Evolutionary conservation across 768 basidiomycete genomes (phyloP).

Genomic region (Boletus rubescentipes): DNA sequence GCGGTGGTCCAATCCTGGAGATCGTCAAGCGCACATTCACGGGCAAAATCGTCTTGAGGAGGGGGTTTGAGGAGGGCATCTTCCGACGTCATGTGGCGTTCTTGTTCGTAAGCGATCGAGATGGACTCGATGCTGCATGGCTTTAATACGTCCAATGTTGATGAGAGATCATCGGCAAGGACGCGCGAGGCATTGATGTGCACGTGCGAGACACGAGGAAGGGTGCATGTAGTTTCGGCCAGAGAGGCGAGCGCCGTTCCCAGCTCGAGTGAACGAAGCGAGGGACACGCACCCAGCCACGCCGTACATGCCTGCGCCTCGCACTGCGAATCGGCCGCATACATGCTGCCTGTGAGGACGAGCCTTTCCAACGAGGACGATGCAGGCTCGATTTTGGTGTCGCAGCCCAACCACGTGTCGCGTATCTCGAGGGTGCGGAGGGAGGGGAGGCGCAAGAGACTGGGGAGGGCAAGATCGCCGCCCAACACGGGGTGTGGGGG

Average conservation of each 20-base stretch:
- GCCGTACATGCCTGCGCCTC: conserved; percentile 25
- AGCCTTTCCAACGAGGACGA: conserved; percentile 17
- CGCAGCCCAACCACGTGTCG: conserved; percentile 65
- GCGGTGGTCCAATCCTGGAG: conserved; percentile 28
- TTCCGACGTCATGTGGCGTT: neutral
- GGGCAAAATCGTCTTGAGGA: conserved; percentile 24
- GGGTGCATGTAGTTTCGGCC: neutral
- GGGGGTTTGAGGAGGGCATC: neutral
- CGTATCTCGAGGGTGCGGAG: conserved; percentile 62
- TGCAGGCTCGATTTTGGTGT: conserved; percentile 19
- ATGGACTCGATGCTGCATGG: conserved; percentile 22
- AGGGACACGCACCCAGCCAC: conserved; percentile 28
- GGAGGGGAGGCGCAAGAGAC: conserved; percentile 60
- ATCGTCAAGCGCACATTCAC: conserved; percentile 33
- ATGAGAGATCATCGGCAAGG: conserved; percentile 19
- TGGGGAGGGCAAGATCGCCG: conserved; percentile 59
- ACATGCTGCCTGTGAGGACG: conserved; percentile 33
- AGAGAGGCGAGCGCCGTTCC: conserved; percentile 25
- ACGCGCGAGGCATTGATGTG: conserved; percentile 29
- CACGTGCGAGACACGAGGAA: conserved; percentile 19
- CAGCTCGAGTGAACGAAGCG: conserved; percentile 18
- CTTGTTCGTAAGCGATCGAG: conserved; percentile 21
- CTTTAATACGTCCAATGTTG: conserved; percentile 20
- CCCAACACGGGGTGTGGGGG: conserved; percentile 55
- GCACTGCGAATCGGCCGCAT: conserved; percentile 11